Conservation (phyloP, 345 rosid species). For the Moricandia moricandioides region DNA sequence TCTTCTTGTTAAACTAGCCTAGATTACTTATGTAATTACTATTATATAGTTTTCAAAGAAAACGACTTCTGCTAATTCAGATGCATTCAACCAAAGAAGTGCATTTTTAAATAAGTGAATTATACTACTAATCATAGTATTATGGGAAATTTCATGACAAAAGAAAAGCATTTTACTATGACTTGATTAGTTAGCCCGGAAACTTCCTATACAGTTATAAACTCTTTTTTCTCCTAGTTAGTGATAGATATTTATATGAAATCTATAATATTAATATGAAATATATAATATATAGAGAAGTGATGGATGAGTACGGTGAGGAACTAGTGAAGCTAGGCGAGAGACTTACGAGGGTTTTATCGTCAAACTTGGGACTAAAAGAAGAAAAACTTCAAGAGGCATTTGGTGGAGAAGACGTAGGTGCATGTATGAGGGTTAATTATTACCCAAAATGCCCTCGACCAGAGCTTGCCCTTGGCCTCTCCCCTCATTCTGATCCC, state of each 20-base stretch:
- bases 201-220: neutral
- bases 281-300: constrained; percentile 47
- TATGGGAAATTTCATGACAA: neutral
- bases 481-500: constrained; percentile 90
- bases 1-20: neutral
- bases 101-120: neutral
- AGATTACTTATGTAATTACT: neutral
- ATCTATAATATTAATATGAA: neutral
- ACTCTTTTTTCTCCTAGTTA: neutral
- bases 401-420: constrained; percentile 66
- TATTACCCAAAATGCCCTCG: constrained; percentile 91
- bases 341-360: constrained; percentile 59
- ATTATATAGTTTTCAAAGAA: neutral
- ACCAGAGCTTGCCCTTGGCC: constrained; percentile 77
- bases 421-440: constrained; percentile 77
- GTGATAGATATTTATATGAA: neutral
- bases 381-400: constrained; percentile 60
- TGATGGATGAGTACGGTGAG: constrained; percentile 64
- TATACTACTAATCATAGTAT: neutral
- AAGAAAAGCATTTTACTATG: neutral
- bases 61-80: neutral
- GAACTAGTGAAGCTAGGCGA: constrained; percentile 57
- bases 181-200: neutral
- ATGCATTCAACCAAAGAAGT: neutral
- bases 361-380: constrained; percentile 59